These are phyloP conservation scores for Yarrowia hollandica DNA, from an alignment of 805 yeast species.

Conservation along the genomic window DNA sequence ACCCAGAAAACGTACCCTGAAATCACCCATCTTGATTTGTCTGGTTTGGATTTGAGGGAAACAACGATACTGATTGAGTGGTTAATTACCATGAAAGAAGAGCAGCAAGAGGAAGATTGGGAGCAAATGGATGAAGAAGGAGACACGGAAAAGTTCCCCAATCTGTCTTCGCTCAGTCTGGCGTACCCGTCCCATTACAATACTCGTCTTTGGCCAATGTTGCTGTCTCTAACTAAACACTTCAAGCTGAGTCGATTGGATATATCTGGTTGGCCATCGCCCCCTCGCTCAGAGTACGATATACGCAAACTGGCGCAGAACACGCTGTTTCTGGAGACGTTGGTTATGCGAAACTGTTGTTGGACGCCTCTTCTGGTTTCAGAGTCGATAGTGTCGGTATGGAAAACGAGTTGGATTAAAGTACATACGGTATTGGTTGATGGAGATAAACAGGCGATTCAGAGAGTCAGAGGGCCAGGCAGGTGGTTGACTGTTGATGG, in stretches of 20 bases:
- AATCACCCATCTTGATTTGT: background rate
- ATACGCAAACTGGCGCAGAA: background rate
- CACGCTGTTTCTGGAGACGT: background rate
- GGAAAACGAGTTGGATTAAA: constrained; percentile 6
- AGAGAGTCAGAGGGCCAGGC: background rate
- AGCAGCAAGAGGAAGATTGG: background rate
- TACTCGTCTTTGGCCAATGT: constrained; percentile 6
- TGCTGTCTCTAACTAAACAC: background rate
- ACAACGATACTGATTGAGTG: background rate
- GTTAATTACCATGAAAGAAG: background rate
- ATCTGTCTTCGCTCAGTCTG: background rate
- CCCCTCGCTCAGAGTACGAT: constrained; percentile 9
- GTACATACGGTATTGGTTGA: background rate
- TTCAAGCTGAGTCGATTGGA: background rate
- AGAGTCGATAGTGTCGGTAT: background rate
- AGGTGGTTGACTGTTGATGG: background rate
- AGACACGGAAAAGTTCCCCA: background rate
- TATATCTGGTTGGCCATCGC: background rate
- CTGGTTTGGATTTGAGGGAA: background rate
- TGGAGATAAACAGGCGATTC: background rate
- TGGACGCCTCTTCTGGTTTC: background rate
- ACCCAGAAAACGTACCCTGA: background rate
- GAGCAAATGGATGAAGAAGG: background rate
- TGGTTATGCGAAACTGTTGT: background rate
- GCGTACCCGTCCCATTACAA: background rate